A percentile compares a stretch with the other conserved stretches of the same genome.
Evolutionary conservation across 495 filamentous ascomycete species (phyloP).

Genomic region (Cenococcum geophilum): DNA sequence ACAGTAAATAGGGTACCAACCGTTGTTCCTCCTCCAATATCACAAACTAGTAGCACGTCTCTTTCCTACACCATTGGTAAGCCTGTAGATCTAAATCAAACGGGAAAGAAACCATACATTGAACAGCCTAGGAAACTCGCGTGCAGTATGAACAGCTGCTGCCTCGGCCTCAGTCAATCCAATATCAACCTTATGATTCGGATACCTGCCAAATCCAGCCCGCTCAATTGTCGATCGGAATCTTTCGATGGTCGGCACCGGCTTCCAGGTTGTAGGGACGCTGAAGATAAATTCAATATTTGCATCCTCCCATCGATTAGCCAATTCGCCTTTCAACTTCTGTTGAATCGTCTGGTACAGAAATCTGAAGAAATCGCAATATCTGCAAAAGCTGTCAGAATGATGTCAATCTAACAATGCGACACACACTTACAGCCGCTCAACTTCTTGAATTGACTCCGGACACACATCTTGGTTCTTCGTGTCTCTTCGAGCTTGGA

Average conservation of each 20-base stretch:
- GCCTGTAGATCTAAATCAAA: not conserved
- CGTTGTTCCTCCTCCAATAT: slow-evolving; percentile 51
- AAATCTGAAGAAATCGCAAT: slow-evolving; percentile 44
- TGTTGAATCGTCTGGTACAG: slow-evolving; percentile 49
- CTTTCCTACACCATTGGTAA: slow-evolving; percentile 24
- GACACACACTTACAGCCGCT: no score
- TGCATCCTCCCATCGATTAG: slow-evolving; percentile 40
- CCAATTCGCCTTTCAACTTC: slow-evolving; percentile 41
- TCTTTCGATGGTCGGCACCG: slow-evolving; percentile 50
- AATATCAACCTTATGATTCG: slow-evolving; percentile 47
- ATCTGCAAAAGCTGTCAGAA: slow-evolving; percentile 37
- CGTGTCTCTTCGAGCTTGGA: slow-evolving; percentile 34
- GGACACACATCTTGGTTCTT: no score
- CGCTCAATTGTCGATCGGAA: slow-evolving; percentile 46
- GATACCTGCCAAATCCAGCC: slow-evolving; percentile 47
- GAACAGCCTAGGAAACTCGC: slow-evolving; percentile 33
- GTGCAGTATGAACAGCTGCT: slow-evolving; percentile 52
- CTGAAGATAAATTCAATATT: slow-evolving; percentile 59
- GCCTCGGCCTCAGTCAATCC: slow-evolving; percentile 63
- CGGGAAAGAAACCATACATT: not conserved
- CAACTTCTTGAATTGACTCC: no score
- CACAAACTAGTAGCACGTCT: slow-evolving; percentile 48
- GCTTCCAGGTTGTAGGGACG: slow-evolving; percentile 62
- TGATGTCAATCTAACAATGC: no score
- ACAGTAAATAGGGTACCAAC: not conserved